These are phyloP conservation scores for Magnaporthiopsis incrustans DNA, from an alignment of 2,329 filamentous ascomycete genomes.

Conservation along the genomic window DNA sequence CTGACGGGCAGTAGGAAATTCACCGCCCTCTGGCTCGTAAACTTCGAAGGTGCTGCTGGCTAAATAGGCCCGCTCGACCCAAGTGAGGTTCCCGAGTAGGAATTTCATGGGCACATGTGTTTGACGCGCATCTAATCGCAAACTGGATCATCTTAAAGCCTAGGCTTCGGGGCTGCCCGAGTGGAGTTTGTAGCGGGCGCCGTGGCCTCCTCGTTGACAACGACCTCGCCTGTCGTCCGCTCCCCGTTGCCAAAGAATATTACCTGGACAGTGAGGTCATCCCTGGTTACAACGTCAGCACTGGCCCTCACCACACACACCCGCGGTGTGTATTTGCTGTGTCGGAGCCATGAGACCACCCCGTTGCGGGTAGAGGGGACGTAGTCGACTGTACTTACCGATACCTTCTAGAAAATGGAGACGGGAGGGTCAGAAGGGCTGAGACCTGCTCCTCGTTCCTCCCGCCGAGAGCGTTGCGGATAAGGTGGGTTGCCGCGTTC, in stretches of 20 bases:
- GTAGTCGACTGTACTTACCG: conserved; percentile 46
- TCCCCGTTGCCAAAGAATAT: conserved; percentile 91
- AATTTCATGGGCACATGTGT: background rate
- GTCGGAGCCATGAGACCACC: background rate
- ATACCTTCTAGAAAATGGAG: conserved; percentile 85
- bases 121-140: background rate
- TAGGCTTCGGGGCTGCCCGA: conserved; percentile 20
- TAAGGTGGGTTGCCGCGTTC: conserved; percentile 91
- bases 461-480: conserved; percentile 89
- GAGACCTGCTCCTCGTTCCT: conserved; percentile 91
- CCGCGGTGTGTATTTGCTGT: background rate
- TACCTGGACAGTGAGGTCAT: conserved; percentile 94
- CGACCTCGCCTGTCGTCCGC: conserved; percentile 63
- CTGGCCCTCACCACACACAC: background rate
- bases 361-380: background rate
- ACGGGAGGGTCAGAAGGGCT: conserved; percentile 81
- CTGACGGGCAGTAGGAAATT: no score
- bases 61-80: background rate
- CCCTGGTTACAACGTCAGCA: conserved; percentile 40
- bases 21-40: background rate
- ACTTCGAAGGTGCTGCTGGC: background rate
- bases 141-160: conserved; percentile 16
- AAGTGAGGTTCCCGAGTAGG: background rate
- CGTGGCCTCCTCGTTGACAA: conserved; percentile 80
- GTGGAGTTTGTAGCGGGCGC: conserved; percentile 33